Conservation (phyloP, 2,329 filamentous ascomycete species). For the Exophiala xenobiotica region DNA sequence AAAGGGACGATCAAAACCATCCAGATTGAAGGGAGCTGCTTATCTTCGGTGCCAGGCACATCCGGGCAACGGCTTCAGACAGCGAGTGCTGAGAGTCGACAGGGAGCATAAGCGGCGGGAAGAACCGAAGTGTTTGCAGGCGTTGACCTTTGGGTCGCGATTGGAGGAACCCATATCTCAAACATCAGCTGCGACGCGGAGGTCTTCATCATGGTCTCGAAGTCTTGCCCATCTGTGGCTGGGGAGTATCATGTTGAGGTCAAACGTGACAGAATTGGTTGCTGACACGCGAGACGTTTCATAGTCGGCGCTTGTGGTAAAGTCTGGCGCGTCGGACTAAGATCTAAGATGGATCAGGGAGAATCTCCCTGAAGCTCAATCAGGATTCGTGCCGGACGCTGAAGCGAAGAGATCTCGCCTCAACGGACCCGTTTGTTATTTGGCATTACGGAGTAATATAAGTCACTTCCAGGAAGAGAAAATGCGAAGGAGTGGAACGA, state of each 20-base stretch:
- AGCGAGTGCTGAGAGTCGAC: conserved; percentile 14
- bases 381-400: neutral
- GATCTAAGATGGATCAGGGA: conserved; percentile 6
- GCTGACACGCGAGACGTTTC: conserved; percentile 25
- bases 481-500: neutral
- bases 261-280: conserved; percentile 21
- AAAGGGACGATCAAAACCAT: conserved; percentile 7
- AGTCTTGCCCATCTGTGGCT: conserved; percentile 16
- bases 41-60: conserved; percentile 22
- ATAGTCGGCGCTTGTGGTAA: conserved; percentile 13
- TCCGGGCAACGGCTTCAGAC: conserved; percentile 29
- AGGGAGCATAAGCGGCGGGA: conserved; percentile 16
- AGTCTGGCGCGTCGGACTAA: neutral
- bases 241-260: conserved; percentile 25
- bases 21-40: conserved; percentile 24
- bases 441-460: too few relatives aligned
- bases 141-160: conserved; percentile 11
- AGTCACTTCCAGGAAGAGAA: neutral
- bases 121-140: conserved; percentile 10
- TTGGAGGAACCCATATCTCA: conserved; percentile 22
- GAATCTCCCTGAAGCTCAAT: neutral
- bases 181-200: conserved; percentile 24
- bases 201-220: conserved; percentile 25
- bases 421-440: neutral
- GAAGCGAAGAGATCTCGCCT: conserved; percentile 6